phyloP scores from a whole-genome alignment of 1,139 yeast genomes.

The Kazachstania sp. region DNA sequence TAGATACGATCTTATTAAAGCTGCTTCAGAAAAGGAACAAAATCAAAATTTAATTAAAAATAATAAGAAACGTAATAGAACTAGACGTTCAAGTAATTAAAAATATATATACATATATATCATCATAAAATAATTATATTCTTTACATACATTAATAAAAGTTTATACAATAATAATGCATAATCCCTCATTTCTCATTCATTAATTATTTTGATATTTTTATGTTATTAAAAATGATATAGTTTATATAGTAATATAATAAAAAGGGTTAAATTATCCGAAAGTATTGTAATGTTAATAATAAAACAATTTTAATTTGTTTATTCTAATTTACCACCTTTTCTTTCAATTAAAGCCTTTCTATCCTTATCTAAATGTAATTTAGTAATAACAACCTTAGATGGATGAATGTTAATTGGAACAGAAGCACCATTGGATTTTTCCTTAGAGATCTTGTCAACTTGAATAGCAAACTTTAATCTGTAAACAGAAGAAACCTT shows the following conservation, averaged over 20 bases:
- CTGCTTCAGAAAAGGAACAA: slow-evolving; percentile 9
- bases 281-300: too few relatives aligned
- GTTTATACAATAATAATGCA: too few relatives aligned
- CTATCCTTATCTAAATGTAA: slow-evolving; percentile 98
- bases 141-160: too few relatives aligned
- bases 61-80: not conserved
- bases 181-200: too few relatives aligned
- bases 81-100: not conserved
- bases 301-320: slow-evolving; percentile 12
- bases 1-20: slow-evolving; percentile 13
- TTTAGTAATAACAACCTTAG: slow-evolving; percentile 98
- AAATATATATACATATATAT: not conserved
- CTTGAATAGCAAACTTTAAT: slow-evolving; percentile 93
- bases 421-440: slow-evolving; percentile 97
- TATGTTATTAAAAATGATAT: too few relatives aligned
- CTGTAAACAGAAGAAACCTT: slow-evolving; percentile 97
- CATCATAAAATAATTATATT: too few relatives aligned
- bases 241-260: too few relatives aligned
- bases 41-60: not conserved
- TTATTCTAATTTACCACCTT: slow-evolving; percentile 79
- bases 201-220: too few relatives aligned
- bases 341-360: slow-evolving; percentile 92
- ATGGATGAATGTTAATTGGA: slow-evolving; percentile 97
- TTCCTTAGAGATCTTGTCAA: slow-evolving; percentile 96
- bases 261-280: too few relatives aligned